Percentiles rank a stretch among this genome's conserved stretches.
These are phyloP conservation scores for Pyrus hybrid DNA, from an alignment of 331 rosid genomes.

Conservation along the genomic window DNA sequence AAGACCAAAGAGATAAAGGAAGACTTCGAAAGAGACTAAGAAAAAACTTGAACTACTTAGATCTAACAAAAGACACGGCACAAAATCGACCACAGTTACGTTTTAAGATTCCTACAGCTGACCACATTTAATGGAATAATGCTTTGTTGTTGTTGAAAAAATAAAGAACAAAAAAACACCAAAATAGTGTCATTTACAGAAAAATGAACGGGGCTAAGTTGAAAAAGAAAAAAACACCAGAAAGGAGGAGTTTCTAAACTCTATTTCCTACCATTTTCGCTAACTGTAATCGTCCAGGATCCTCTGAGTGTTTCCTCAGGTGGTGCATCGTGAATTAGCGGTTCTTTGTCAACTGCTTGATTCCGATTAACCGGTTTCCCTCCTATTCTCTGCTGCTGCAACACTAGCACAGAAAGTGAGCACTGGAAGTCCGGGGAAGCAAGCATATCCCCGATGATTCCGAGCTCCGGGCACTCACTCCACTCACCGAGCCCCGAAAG, in stretches of 20 bases:
- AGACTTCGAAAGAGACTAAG: no score
- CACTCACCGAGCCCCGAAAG: slow-evolving; percentile 45
- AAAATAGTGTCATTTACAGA: neutral
- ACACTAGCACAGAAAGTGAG: slow-evolving; percentile 46
- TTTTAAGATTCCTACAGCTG: no score
- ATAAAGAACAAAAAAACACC: neutral
- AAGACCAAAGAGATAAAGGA: no score
- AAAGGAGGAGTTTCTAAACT: neutral
- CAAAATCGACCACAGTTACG: no score
- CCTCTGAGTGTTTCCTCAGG: neutral
- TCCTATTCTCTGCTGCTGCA: slow-evolving; percentile 57
- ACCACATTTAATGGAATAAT: fast-evolving
- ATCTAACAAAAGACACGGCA: no score
- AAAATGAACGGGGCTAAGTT: neutral
- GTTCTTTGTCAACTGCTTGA: slow-evolving; percentile 10
- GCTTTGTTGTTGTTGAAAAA: no score
- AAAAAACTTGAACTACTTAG: no score
- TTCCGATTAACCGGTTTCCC: slow-evolving; percentile 5
- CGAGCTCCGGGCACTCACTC: slow-evolving; percentile 64
- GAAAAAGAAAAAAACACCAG: neutral
- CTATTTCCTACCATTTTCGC: neutral
- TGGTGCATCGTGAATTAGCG: slow-evolving; percentile 16
- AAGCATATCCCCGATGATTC: slow-evolving; percentile 60
- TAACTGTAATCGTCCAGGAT: slow-evolving; percentile 35
- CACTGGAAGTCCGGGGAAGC: slow-evolving; percentile 41